These are phyloP conservation scores for Neocatenulostroma microsporum DNA, from an alignment of 2,329 filamentous ascomycete species.

Conservation along the genomic window DNA sequence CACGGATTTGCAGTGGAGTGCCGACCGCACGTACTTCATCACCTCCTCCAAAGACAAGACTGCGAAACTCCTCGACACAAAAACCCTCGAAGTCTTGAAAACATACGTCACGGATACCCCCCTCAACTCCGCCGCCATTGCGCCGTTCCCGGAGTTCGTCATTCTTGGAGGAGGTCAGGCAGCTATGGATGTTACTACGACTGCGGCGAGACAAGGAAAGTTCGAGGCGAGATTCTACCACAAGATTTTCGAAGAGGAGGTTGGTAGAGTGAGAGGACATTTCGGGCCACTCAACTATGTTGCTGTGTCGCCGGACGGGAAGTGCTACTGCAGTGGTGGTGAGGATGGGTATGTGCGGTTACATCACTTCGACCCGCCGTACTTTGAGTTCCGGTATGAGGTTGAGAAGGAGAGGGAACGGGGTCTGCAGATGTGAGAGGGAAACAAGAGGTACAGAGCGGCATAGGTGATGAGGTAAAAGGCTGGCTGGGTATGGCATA, in stretches of 20 bases:
- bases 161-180: slow-evolving; percentile 97
- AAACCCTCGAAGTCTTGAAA: slow-evolving; percentile 86
- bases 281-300: slow-evolving; percentile 97
- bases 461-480: background rate
- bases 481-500: slow-evolving; percentile 40
- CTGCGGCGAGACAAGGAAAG: slow-evolving; percentile 88
- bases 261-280: slow-evolving; percentile 91
- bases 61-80: slow-evolving; percentile 80
- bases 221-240: slow-evolving; percentile 99
- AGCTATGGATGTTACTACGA: slow-evolving; percentile 97
- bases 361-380: slow-evolving; percentile 97
- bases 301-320: slow-evolving; percentile 83
- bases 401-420: slow-evolving; percentile 71
- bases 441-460: background rate
- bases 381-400: slow-evolving; percentile 98
- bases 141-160: slow-evolving; percentile 94
- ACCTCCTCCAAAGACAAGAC: slow-evolving; percentile 98
- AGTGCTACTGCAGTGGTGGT: slow-evolving; percentile 87
- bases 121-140: slow-evolving; percentile 91
- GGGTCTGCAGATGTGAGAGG: slow-evolving; percentile 11
- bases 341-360: slow-evolving; percentile 98
- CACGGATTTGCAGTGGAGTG: slow-evolving; percentile 89
- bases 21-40: slow-evolving; percentile 95
- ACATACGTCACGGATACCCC: slow-evolving; percentile 88
- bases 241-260: slow-evolving; percentile 99